phyloP scores from a whole-genome alignment of 1,139 yeast genomes.

The Scheffersomyces segobiensis region DNA sequence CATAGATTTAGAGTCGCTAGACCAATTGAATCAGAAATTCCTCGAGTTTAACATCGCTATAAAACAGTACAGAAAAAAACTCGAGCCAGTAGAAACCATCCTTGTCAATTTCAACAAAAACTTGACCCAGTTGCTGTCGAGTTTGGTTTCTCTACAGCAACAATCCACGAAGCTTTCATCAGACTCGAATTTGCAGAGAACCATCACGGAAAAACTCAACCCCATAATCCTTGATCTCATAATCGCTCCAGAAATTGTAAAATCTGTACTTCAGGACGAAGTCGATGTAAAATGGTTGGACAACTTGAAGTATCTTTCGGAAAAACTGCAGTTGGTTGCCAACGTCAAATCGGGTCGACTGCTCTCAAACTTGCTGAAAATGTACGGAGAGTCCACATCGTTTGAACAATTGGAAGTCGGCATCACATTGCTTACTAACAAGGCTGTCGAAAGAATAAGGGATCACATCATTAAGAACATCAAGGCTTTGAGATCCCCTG shows the following conservation, averaged over 20 bases:
- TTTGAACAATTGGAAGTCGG: conserved; percentile 37
- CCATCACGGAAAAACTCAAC: conserved; percentile 57
- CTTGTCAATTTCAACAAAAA: conserved; percentile 56
- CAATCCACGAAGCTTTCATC: conserved; percentile 41
- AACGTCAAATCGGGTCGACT: conserved; percentile 21
- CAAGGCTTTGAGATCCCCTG: conserved; percentile 54
- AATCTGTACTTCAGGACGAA: conserved; percentile 48
- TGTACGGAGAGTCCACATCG: conserved; percentile 33
- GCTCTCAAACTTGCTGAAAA: conserved; percentile 4
- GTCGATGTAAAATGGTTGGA: conserved; percentile 58
- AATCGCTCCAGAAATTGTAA: conserved; percentile 68
- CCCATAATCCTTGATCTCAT: conserved; percentile 74
- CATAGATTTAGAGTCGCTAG: neutral
- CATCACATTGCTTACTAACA: conserved; percentile 45
- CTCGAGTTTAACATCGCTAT: conserved; percentile 36
- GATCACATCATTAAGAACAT: conserved; percentile 67
- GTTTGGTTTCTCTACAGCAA: conserved; percentile 58
- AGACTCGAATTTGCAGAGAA: conserved; percentile 51
- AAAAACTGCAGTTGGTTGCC: conserved; percentile 52
- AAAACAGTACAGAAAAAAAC: conserved; percentile 34
- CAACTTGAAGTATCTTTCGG: conserved; percentile 55
- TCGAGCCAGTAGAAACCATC: conserved; percentile 39
- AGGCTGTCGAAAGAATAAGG: conserved; percentile 72
- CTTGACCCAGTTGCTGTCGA: conserved; percentile 57
- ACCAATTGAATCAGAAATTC: conserved; percentile 24